phyloP scores from a whole-genome alignment of 208 protist genomes.

The Phytomonas francai region DNA sequence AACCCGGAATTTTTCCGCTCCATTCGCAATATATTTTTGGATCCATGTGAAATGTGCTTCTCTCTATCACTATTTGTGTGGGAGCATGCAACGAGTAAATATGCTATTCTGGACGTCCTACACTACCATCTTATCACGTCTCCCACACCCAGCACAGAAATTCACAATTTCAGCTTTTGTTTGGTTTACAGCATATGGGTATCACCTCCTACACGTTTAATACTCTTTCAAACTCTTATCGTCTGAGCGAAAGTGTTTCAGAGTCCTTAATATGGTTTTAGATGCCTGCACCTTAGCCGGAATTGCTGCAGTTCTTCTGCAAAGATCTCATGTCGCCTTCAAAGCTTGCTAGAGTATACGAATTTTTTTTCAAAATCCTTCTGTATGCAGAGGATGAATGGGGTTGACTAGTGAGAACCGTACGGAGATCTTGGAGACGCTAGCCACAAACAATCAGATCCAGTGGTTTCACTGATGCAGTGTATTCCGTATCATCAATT shows the following conservation, averaged over 20 bases:
- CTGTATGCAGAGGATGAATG: too few relatives aligned
- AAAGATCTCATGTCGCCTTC: too few relatives aligned
- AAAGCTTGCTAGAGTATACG: too few relatives aligned
- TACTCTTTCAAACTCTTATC: not conserved
- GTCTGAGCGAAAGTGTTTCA: not conserved
- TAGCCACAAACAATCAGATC: too few relatives aligned
- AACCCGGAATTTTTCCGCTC: not conserved
- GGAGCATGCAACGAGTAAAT: not conserved
- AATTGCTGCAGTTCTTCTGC: too few relatives aligned
- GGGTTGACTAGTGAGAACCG: too few relatives aligned
- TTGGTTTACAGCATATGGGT: not conserved
- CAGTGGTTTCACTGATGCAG: too few relatives aligned
- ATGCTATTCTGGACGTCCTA: not conserved
- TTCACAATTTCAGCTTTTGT: not conserved
- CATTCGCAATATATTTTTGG: not conserved
- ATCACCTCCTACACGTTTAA: not conserved
- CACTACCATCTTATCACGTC: not conserved
- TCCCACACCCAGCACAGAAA: not conserved
- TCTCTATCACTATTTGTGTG: not conserved
- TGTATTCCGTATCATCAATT: too few relatives aligned
- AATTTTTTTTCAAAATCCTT: too few relatives aligned
- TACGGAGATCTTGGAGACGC: too few relatives aligned
- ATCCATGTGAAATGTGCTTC: not conserved
- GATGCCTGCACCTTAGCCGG: not conserved
- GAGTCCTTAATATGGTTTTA: not conserved